phyloP scores from a whole-genome alignment of 345 rosid genomes.

The Bruguiera gymnorhiza region DNA sequence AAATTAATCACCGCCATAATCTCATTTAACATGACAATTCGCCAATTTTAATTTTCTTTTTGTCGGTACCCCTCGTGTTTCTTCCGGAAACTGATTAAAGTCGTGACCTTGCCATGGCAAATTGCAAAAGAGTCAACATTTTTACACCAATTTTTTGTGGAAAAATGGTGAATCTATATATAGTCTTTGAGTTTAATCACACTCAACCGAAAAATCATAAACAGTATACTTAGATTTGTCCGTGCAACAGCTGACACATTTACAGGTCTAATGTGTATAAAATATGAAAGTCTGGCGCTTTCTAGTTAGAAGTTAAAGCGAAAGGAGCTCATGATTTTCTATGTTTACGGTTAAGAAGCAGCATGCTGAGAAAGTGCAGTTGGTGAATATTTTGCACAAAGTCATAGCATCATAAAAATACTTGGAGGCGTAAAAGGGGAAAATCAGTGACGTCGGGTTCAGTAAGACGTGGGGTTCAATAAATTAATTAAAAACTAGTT shows the following conservation, averaged over 20 bases:
- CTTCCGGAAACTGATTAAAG: no score
- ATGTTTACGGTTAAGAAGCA: constrained; percentile 20
- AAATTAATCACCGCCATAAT: no score
- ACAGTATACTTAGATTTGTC: constrained; percentile 20
- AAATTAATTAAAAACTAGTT: neutral
- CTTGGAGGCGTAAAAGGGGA: constrained; percentile 36
- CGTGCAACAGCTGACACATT: constrained; percentile 24
- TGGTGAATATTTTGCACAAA: neutral
- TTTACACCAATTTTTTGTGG: no score
- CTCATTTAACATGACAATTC: no score
- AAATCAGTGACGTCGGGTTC: neutral
- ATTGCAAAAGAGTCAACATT: no score
- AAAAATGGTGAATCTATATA: no score
- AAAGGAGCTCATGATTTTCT: neutral
- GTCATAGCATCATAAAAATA: neutral
- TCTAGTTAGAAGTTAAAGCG: neutral
- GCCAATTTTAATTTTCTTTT: no score
- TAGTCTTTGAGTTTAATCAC: no score
- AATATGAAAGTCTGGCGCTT: neutral
- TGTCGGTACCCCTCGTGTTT: no score
- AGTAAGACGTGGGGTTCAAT: constrained; percentile 3
- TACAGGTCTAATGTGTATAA: neutral
- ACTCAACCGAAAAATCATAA: neutral
- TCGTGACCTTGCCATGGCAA: no score
- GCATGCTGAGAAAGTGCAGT: neutral